Conservation (phyloP, 2,329 filamentous ascomycete species). For the Neopestalotiopsis sp. region DNA sequence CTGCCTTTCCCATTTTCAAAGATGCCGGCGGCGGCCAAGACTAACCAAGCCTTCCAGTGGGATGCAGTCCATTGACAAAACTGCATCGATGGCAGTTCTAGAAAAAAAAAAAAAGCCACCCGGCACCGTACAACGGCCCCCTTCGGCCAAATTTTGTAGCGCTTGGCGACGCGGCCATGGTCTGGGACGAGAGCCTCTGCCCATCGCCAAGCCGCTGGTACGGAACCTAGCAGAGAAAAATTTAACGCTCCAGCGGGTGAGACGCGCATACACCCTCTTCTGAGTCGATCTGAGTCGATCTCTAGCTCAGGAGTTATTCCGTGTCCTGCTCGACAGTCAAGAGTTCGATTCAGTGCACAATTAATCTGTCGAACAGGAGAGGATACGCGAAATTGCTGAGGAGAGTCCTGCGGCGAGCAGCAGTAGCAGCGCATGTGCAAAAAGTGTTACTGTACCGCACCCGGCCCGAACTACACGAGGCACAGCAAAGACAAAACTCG, state of each 20-base stretch:
- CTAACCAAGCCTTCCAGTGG: neutral
- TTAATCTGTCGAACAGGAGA: neutral
- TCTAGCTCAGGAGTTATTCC: neutral
- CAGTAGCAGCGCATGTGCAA: neutral
- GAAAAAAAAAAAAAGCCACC: conserved; percentile 4
- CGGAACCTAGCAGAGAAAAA: conserved; percentile 4
- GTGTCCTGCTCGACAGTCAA: neutral
- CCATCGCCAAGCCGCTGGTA: conserved; percentile 15
- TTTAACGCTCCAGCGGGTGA: neutral
- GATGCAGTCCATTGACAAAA: neutral
- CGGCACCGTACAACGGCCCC: conserved; percentile 3
- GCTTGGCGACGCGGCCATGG: neutral
- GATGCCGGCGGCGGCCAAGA: conserved; percentile 1
- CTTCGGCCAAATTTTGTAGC: conserved; percentile 11
- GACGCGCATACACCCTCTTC: neutral
- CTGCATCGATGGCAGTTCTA: conserved; percentile 3
- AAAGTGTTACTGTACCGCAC: too few species aligned
- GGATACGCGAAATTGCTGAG: too few species aligned
- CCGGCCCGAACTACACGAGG: neutral
- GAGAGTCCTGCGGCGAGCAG: neutral
- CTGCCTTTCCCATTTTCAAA: neutral
- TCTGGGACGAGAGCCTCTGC: conserved; percentile 4
- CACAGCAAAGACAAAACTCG: neutral
- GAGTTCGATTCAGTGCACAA: neutral
- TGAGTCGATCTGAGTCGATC: neutral